Percentiles rank a stretch among this genome's conserved stretches.
Evolutionary conservation across 2,329 filamentous ascomycete genomes (phyloP).

Genomic region (Geosmithia flava): DNA sequence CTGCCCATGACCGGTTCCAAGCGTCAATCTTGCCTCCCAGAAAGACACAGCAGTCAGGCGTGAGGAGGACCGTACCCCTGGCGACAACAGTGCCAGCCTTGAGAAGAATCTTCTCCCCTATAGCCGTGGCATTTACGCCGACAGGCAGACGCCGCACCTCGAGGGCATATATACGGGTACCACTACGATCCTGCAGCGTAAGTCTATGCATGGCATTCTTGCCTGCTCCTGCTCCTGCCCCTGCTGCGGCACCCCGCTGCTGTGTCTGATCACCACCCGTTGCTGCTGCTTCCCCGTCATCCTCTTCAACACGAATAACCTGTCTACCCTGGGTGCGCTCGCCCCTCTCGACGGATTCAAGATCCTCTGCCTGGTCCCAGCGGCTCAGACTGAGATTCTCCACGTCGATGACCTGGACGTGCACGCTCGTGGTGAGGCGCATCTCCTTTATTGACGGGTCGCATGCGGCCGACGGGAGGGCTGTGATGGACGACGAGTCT

Average conservation of each 20-base stretch:
- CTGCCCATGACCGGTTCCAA: constrained; percentile 67
- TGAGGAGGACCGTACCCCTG: constrained; percentile 67
- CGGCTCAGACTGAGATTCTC: constrained; percentile 70
- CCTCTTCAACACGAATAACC: constrained; percentile 55
- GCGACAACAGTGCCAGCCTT: constrained; percentile 52
- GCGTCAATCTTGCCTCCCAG: constrained; percentile 81
- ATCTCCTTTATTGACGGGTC: constrained; percentile 41
- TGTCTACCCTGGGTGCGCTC: constrained; percentile 67
- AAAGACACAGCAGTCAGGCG: constrained; percentile 53
- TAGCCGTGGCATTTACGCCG: constrained; percentile 49
- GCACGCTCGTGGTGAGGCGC: constrained; percentile 46
- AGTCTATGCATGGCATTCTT: constrained; percentile 61
- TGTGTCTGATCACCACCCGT: constrained; percentile 11
- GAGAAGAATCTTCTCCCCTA: constrained; percentile 75
- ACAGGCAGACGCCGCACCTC: constrained; percentile 59
- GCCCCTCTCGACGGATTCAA: constrained; percentile 61
- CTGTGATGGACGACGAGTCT: constrained; percentile 21
- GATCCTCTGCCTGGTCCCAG: constrained; percentile 79
- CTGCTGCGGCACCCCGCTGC: constrained; percentile 3
- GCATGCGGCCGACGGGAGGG: constrained; percentile 41
- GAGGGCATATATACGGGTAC: constrained; percentile 56
- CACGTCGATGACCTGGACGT: constrained; percentile 76
- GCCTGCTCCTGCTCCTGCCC: constrained; percentile 11
- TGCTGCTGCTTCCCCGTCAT: constrained; percentile 30
- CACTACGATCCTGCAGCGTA: constrained; percentile 67